Conservation (phyloP, 805 yeast genomes). For the Candida quercuum region DNA sequence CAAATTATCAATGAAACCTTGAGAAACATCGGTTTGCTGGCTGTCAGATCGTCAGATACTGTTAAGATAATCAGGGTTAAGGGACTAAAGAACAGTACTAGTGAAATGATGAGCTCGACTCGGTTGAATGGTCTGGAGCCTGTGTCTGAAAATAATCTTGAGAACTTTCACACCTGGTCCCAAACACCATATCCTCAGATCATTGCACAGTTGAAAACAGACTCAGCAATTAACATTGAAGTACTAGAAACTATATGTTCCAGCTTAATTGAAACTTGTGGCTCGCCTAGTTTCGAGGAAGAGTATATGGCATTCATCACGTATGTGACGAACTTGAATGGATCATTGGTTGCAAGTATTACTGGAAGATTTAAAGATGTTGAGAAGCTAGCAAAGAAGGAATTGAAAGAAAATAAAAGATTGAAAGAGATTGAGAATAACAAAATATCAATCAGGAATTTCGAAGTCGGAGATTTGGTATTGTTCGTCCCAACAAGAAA, state of each 20-base stretch:
- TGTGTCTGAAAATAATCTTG: slow-evolving; percentile 31
- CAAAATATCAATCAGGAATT: slow-evolving; percentile 62
- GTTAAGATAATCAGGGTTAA: slow-evolving; percentile 68
- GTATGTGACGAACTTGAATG: slow-evolving; percentile 24
- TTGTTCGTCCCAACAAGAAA: slow-evolving; percentile 70
- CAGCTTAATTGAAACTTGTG: slow-evolving; percentile 15
- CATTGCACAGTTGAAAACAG: slow-evolving; percentile 6
- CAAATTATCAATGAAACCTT: slow-evolving; percentile 16
- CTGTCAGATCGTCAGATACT: slow-evolving; percentile 37
- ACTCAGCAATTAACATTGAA: neutral
- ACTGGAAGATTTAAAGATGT: slow-evolving; percentile 82
- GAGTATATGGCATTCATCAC: slow-evolving; percentile 19
- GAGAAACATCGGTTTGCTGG: slow-evolving; percentile 59
- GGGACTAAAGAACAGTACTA: slow-evolving; percentile 53
- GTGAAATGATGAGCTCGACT: slow-evolving; percentile 28
- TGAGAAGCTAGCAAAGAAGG: slow-evolving; percentile 80
- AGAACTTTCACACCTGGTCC: slow-evolving; percentile 43
- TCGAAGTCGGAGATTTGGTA: slow-evolving; percentile 71
- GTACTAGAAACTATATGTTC: slow-evolving; percentile 13
- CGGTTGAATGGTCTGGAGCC: slow-evolving; percentile 35
- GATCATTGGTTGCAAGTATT: slow-evolving; percentile 36
- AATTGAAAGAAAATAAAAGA: slow-evolving; percentile 64
- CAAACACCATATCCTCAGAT: slow-evolving; percentile 24
- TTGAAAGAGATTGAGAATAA: slow-evolving; percentile 42
- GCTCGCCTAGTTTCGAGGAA: slow-evolving; percentile 21